Percentiles rank a stretch among this genome's conserved stretches.
phyloP scores from a whole-genome alignment of 2,329 filamentous ascomycete genomes.

The Triangularia verruculosa region DNA sequence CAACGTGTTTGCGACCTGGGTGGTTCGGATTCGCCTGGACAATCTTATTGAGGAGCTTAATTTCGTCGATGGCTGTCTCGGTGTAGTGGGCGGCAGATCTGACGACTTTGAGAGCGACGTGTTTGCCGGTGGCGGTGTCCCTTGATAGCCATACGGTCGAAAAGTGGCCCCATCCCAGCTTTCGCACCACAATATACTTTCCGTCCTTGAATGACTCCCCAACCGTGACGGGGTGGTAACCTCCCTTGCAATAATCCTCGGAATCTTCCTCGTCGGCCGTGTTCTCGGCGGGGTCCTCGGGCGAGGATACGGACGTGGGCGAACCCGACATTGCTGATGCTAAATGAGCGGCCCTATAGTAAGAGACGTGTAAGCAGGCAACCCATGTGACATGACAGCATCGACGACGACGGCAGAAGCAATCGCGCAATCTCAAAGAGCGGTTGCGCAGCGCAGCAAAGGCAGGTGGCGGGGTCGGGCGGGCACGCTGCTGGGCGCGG shows the following conservation, averaged over 20 bases:
- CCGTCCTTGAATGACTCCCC: constrained; percentile 98
- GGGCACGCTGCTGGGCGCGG: constrained; percentile 12
- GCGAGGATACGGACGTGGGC: constrained; percentile 72
- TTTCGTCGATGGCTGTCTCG: constrained; percentile 97
- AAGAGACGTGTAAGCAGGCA: constrained; percentile 31
- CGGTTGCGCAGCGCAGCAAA: constrained; percentile 3
- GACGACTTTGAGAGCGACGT: constrained; percentile 96
- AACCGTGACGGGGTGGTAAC: constrained; percentile 91
- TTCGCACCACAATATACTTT: constrained; percentile 93
- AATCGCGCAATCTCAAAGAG: constrained; percentile 9
- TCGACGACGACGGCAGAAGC: neutral
- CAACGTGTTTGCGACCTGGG: constrained; percentile 90
- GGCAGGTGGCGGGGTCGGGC: constrained; percentile 25
- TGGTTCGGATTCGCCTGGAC: constrained; percentile 93
- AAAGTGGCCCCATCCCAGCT: constrained; percentile 97
- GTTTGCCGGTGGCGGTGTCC: constrained; percentile 85
- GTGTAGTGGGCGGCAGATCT: constrained; percentile 98
- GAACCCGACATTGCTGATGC: constrained; percentile 64
- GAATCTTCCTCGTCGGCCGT: constrained; percentile 98
- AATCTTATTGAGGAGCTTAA: constrained; percentile 96
- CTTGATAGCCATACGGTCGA: constrained; percentile 87
- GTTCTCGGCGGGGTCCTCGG: constrained; percentile 82
- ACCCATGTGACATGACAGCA: constrained; percentile 12
- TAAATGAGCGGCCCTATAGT: constrained; percentile 52
- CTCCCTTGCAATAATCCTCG: constrained; percentile 98